phyloP scores from a whole-genome alignment of 164 flowering plant genomes.

The Annona cherimola region DNA sequence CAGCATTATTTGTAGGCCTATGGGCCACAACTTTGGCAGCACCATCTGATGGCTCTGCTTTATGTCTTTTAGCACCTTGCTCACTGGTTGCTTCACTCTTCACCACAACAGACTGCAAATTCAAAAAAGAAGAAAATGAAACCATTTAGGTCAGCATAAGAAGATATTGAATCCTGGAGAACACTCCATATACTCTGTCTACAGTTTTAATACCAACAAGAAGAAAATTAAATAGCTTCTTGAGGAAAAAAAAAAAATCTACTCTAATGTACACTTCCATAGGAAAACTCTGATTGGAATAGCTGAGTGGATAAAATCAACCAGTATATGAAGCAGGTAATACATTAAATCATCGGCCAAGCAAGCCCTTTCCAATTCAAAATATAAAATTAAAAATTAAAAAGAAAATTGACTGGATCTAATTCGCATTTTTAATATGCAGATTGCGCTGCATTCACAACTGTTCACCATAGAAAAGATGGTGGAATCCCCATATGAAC shows the following conservation, averaged over 20 bases:
- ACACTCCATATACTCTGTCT: background rate
- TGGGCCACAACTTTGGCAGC: slow-evolving; percentile 24
- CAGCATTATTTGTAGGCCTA: slow-evolving; percentile 24
- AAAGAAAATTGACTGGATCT: no score
- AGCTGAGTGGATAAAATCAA: background rate
- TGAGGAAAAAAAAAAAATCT: background rate
- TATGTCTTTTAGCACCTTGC: slow-evolving; percentile 47
- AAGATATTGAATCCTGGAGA: background rate
- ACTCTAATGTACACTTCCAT: background rate
- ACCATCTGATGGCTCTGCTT: slow-evolving; percentile 30
- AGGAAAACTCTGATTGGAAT: background rate
- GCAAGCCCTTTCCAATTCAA: no score
- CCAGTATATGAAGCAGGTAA: no score
- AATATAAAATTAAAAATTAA: no score
- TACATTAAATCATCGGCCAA: no score
- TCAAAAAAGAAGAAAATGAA: background rate
- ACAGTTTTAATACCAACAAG: background rate
- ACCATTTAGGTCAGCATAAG: background rate
- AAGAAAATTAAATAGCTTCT: background rate
- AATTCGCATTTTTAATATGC: no score
- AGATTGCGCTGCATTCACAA: no score
- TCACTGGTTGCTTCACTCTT: slow-evolving; percentile 45
- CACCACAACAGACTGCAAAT: slow-evolving; percentile 50
- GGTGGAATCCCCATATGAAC: no score
- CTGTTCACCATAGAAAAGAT: no score